phyloP scores from a whole-genome alignment of 2,329 filamentous ascomycete genomes.

The Lomentospora prolificans region DNA sequence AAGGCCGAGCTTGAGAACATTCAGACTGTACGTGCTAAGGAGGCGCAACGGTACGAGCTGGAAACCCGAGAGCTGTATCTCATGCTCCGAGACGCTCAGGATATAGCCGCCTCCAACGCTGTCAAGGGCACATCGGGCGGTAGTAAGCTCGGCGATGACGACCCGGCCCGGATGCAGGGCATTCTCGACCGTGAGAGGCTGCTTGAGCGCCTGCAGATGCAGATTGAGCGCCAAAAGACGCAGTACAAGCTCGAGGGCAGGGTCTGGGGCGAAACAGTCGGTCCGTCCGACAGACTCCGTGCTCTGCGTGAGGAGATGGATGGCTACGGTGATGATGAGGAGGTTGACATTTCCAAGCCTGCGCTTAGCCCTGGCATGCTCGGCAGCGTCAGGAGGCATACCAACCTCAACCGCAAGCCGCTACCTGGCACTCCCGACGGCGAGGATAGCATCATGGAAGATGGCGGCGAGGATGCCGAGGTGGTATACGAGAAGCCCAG shows the following conservation, averaged over 20 bases:
- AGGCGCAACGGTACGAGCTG: conserved; percentile 87
- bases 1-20: conserved; percentile 84
- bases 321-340: conserved; percentile 32
- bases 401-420: conserved; percentile 46
- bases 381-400: conserved; percentile 57
- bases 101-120: conserved; percentile 83
- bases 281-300: conserved; percentile 83
- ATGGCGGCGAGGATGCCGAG: conserved; percentile 49
- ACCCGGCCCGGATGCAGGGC: conserved; percentile 73
- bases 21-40: conserved; percentile 76
- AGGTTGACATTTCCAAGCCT: neutral
- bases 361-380: conserved; percentile 66
- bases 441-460: conserved; percentile 35
- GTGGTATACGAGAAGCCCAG: conserved; percentile 69
- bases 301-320: conserved; percentile 96
- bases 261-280: conserved; percentile 71
- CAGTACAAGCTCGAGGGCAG: conserved; percentile 95
- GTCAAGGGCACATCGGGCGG: conserved; percentile 37
- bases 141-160: conserved; percentile 45
- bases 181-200: conserved; percentile 87
- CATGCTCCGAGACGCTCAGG: conserved; percentile 95
- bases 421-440: conserved; percentile 25
- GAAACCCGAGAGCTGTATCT: conserved; percentile 95
- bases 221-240: conserved; percentile 93
- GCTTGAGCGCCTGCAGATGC: conserved; percentile 89